Percentiles rank a stretch among this genome's conserved stretches.
These are phyloP conservation scores for Alternaria sp. DNA, from an alignment of 2,329 filamentous ascomycete genomes.

Conservation along the genomic window DNA sequence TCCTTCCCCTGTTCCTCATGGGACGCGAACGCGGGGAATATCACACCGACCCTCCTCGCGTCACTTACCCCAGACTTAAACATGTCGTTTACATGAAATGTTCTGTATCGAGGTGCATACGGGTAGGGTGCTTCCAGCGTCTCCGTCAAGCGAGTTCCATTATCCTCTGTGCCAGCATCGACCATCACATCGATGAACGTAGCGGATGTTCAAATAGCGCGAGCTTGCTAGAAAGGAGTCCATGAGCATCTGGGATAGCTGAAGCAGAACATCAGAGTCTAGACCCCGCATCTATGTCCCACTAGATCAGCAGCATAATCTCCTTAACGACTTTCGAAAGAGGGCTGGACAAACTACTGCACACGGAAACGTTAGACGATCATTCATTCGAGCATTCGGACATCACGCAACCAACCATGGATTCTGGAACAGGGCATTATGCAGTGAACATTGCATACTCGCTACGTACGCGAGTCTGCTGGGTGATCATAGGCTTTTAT, in stretches of 20 bases:
- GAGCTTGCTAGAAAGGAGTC: background rate
- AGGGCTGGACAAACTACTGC: background rate
- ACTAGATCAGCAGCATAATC: conserved; percentile 1
- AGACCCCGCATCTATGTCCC: conserved; percentile 1
- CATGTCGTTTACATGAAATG: background rate
- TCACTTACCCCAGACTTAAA: conserved; percentile 7
- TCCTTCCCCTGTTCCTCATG: background rate
- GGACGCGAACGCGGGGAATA: conserved; percentile 11
- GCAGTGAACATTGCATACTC: background rate
- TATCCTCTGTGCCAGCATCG: background rate
- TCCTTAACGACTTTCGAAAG: conserved; percentile 22
- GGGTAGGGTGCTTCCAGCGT: background rate
- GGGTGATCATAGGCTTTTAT: background rate
- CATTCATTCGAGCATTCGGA: background rate
- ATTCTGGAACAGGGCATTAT: background rate
- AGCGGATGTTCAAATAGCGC: background rate
- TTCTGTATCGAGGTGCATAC: background rate
- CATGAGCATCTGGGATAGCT: background rate
- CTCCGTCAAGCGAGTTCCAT: background rate
- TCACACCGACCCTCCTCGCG: conserved; percentile 1
- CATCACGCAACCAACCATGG: background rate
- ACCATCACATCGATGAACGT: background rate
- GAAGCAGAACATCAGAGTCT: background rate
- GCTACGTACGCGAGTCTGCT: background rate
- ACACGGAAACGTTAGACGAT: conserved; percentile 28